Conservation (phyloP, 352 stramenopile genomes). For the Aphanomyces euteiches region DNA sequence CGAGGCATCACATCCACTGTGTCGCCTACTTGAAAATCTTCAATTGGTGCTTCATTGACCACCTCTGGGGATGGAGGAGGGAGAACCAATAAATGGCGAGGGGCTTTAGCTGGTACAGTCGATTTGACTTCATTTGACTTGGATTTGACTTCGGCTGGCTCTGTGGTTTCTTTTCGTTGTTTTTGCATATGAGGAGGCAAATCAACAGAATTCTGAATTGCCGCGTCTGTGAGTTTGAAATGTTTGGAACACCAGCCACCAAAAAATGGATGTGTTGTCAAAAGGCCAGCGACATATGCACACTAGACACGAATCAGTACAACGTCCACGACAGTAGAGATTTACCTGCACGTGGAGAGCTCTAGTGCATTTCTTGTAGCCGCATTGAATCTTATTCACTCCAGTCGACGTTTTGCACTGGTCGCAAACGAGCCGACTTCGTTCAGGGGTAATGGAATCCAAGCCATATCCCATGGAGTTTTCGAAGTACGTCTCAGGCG, state of each 20-base stretch:
- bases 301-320: conserved; percentile 37
- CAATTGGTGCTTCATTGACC: conserved; percentile 27
- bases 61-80: conserved; percentile 31
- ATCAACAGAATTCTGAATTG: conserved; percentile 46
- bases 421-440: conserved; percentile 48
- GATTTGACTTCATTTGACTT: conserved; percentile 24
- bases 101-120: conserved; percentile 32
- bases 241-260: conserved; percentile 73
- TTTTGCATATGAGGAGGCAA: conserved; percentile 60
- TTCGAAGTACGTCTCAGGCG: conserved; percentile 78
- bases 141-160: conserved; percentile 15
- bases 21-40: conserved; percentile 51
- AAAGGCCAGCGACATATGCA: conserved; percentile 63
- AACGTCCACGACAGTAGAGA: background rate
- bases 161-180: conserved; percentile 15
- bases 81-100: conserved; percentile 31
- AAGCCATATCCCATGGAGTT: conserved; percentile 61
- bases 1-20: conserved; percentile 52
- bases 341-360: conserved; percentile 55
- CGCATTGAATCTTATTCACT: conserved; percentile 80
- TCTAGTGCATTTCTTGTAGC: conserved; percentile 54
- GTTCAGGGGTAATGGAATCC: conserved; percentile 48
- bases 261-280: conserved; percentile 63
- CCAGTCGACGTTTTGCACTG: conserved; percentile 61
- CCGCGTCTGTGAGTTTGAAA: conserved; percentile 65